Evolutionary conservation across 805 yeast genomes (phyloP).

Genomic region (Kregervanrija fluxuum): DNA sequence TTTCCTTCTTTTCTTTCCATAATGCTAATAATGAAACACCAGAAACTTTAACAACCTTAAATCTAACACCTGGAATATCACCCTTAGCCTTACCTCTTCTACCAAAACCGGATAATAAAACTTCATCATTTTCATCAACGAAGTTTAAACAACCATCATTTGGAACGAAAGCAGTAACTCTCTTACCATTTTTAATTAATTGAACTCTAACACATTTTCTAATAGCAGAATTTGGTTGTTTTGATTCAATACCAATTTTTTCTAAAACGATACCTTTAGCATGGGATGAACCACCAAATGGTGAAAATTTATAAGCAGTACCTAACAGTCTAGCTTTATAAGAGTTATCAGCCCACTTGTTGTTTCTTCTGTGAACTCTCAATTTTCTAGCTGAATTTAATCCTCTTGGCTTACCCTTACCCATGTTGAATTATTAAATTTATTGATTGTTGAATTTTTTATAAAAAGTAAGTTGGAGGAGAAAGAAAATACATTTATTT

Average conservation of each 20-base stretch:
- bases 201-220: conserved; percentile 99
- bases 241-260: conserved; percentile 99
- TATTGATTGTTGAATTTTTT: not conserved
- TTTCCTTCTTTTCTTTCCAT: conserved; percentile 99
- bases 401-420: conserved; percentile 99
- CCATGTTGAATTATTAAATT: conserved; percentile 54
- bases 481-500: not conserved
- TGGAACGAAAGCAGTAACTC: conserved; percentile 99
- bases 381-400: conserved; percentile 99
- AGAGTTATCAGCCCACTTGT: conserved; percentile 99
- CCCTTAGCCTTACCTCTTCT: conserved; percentile 99
- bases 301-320: conserved; percentile 99
- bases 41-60: conserved; percentile 99
- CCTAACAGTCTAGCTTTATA: conserved; percentile 99
- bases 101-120: conserved; percentile 99
- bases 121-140: conserved; percentile 99
- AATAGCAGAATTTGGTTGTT: conserved; percentile 99
- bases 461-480: not conserved
- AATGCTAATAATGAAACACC: conserved; percentile 99
- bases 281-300: conserved; percentile 99
- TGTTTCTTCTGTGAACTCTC: conserved; percentile 99
- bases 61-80: conserved; percentile 99
- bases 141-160: conserved; percentile 99
- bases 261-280: conserved; percentile 99
- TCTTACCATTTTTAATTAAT: conserved; percentile 99